Percentiles rank a stretch among this genome's conserved stretches.
Conservation (phyloP, 768 basidiomycete genomes). For the Russula brevipes region DNA sequence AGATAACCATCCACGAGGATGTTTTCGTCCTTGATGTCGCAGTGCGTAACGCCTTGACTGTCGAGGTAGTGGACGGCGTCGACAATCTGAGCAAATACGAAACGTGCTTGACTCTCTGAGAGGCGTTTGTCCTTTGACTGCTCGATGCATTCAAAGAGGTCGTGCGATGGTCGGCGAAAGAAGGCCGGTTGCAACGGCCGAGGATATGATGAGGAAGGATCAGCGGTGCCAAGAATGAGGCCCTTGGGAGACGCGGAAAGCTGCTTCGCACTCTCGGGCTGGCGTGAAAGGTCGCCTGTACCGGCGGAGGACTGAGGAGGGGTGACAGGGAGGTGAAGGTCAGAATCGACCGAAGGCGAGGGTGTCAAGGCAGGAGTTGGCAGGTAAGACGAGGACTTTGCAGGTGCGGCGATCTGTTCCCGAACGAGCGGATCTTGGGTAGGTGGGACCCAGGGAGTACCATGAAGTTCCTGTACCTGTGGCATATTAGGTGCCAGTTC, state of each 20-base stretch:
- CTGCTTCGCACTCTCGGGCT: constrained; percentile 5
- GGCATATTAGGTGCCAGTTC: constrained; percentile 3
- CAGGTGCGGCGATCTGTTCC: constrained; percentile 3
- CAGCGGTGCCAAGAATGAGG: not conserved
- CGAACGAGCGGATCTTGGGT: constrained; percentile 33
- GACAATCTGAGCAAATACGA: constrained; percentile 84
- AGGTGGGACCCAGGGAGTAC: constrained; percentile 73
- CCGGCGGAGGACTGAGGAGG: constrained; percentile 19
- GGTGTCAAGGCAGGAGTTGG: constrained; percentile 25
- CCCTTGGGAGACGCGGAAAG: constrained; percentile 4
- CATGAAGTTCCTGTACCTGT: constrained; percentile 90
- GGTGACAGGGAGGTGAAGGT: constrained; percentile 15
- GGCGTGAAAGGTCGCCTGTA: constrained; percentile 1
- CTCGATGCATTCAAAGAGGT: constrained; percentile 95
- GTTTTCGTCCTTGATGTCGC: constrained; percentile 98
- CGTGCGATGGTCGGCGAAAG: constrained; percentile 75
- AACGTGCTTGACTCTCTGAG: constrained; percentile 69
- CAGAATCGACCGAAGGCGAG: constrained; percentile 24
- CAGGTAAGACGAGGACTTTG: constrained; percentile 13
- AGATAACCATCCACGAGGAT: constrained; percentile 70
- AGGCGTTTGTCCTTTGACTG: constrained; percentile 75
- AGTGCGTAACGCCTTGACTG: constrained; percentile 79
- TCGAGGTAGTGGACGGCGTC: constrained; percentile 81
- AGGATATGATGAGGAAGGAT: constrained; percentile 20
- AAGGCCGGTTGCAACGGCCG: constrained; percentile 32